A percentile compares a stretch with the other conserved stretches of the same genome.
These are phyloP conservation scores for Paraglomus brasilianum DNA, from an alignment of 192 early-diverging fungal species.

Conservation along the genomic window DNA sequence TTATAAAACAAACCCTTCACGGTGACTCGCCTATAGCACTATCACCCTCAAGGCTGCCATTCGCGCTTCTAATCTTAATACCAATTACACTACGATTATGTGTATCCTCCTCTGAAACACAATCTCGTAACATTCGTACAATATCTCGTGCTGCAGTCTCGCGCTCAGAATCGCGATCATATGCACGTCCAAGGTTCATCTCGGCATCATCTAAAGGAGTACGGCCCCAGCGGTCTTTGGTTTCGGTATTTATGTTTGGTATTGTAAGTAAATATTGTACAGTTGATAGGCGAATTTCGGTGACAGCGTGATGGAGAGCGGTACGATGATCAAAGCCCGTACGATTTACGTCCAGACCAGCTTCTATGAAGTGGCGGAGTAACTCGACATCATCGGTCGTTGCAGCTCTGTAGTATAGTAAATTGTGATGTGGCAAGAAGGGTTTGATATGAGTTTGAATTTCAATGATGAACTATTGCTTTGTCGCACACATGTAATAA, in stretches of 20 bases:
- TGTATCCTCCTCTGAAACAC: not conserved
- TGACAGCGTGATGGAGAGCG: constrained; percentile 65
- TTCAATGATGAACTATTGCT: constrained; percentile 31
- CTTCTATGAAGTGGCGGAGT: constrained; percentile 53
- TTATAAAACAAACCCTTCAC: not conserved
- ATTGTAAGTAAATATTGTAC: constrained; percentile 47
- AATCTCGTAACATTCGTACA: constrained; percentile 13
- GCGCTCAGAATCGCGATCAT: constrained; percentile 21
- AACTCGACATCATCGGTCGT: constrained; percentile 48
- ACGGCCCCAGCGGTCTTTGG: constrained; percentile 54
- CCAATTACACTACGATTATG: not conserved
- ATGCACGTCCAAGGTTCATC: constrained; percentile 25
- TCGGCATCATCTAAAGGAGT: constrained; percentile 56
- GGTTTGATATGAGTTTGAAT: constrained; percentile 28
- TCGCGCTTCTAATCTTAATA: no score
- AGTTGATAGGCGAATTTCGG: constrained; percentile 43
- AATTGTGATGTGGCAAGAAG: not conserved
- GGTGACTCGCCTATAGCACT: no score
- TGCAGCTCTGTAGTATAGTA: constrained; percentile 38
- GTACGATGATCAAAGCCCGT: constrained; percentile 62
- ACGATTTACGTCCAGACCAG: constrained; percentile 69
- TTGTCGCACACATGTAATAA: constrained; percentile 9
- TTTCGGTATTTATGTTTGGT: constrained; percentile 44
- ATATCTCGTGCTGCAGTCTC: constrained; percentile 9
- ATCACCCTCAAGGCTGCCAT: no score